Percentiles rank a stretch among this genome's conserved stretches.
phyloP scores from a whole-genome alignment of 78 protist species.

The Dictyostelium citrinum region DNA sequence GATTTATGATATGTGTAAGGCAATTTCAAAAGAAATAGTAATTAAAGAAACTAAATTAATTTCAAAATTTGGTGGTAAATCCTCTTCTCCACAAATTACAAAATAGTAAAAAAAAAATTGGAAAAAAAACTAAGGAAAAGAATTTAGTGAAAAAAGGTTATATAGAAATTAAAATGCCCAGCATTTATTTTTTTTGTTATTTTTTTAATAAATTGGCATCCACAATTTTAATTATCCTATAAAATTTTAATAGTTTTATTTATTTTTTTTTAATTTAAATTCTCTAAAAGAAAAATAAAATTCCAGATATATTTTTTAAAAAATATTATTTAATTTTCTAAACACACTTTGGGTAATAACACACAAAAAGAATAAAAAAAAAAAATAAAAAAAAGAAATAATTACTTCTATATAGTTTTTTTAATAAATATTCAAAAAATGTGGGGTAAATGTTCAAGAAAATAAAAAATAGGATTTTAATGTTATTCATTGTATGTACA shows the following conservation, averaged over 20 bases:
- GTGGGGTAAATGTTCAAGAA: neutral
- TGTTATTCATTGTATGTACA: neutral
- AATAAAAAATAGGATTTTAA: neutral
- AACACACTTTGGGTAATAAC: neutral
- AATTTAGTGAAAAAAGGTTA: too few relatives aligned
- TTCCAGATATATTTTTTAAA: neutral
- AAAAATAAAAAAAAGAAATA: neutral
- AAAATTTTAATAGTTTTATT: neutral
- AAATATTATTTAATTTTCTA: neutral
- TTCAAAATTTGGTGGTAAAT: slow-evolving; percentile 86
- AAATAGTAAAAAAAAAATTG: neutral
- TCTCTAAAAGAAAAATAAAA: neutral
- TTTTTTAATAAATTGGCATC: neutral
- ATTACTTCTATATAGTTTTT: neutral
- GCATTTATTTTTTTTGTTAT: neutral
- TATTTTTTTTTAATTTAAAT: neutral
- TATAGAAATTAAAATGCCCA: neutral
- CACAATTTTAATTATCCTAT: neutral
- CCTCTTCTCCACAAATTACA: neutral
- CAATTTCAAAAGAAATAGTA: slow-evolving; percentile 69
- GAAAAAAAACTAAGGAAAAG: neutral
- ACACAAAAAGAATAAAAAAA: neutral
- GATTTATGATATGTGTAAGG: slow-evolving; percentile 92
- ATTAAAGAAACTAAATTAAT: slow-evolving; percentile 72
- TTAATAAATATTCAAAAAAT: neutral